These are phyloP conservation scores for Malassezia dermatis DNA, from an alignment of 1,284 basidiomycete genomes.

Conservation along the genomic window DNA sequence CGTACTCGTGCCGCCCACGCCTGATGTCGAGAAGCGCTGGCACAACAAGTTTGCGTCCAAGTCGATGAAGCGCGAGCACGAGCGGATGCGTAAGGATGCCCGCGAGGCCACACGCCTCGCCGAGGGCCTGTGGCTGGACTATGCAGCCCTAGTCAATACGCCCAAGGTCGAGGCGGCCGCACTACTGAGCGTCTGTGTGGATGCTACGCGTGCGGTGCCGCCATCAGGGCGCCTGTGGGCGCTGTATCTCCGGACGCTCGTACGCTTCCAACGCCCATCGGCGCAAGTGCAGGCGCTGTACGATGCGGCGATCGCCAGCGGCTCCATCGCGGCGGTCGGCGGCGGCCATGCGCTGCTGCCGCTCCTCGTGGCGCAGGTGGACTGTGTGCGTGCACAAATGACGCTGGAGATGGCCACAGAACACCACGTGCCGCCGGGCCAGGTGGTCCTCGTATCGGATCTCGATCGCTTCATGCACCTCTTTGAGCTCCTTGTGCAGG, in stretches of 20 bases:
- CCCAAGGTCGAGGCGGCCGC: conserved; percentile 20
- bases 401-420: conserved; percentile 19
- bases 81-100: conserved; percentile 19
- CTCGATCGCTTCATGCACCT: conserved; percentile 37
- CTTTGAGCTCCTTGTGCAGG: conserved; percentile 28
- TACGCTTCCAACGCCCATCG: conserved; percentile 22
- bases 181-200: conserved; percentile 21
- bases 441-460: conserved; percentile 23
- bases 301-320: conserved; percentile 16
- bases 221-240: conserved; percentile 23
- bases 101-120: conserved; percentile 16
- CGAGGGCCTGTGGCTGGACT: conserved; percentile 37
- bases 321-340: conserved; percentile 17
- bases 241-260: conserved; percentile 25
- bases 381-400: conserved; percentile 34
- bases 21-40: conserved; percentile 6
- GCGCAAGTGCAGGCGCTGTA: conserved; percentile 30
- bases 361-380: conserved; percentile 33
- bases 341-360: conserved; percentile 20
- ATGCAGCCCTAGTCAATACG: conserved; percentile 13
- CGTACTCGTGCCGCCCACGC: conserved; percentile 15
- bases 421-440: conserved; percentile 9
- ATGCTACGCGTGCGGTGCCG: conserved; percentile 26
- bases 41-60: conserved; percentile 2
- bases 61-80: conserved; percentile 13